Conservation (phyloP, 2,329 filamentous ascomycete genomes). For the Aureobasidium subglaciale region DNA sequence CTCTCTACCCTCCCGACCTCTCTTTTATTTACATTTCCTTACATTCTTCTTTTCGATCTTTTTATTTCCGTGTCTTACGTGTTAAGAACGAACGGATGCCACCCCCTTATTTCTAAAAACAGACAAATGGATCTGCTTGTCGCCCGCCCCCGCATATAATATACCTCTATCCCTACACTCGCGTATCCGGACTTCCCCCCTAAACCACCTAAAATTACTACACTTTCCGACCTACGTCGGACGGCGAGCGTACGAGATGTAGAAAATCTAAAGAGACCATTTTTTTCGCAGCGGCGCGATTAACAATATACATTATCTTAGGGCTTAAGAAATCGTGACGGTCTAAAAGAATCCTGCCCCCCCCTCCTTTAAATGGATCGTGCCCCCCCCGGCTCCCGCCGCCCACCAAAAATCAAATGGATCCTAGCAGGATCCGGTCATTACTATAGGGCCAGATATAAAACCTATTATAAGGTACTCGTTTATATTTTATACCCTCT, state of each 20-base stretch:
- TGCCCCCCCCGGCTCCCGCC: background rate
- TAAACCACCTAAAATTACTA: background rate
- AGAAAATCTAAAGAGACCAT: background rate
- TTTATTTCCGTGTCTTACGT: background rate
- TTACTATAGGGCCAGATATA: too few relatives aligned
- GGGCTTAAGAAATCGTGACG: background rate
- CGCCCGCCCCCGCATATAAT: too few relatives aligned
- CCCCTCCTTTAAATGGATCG: background rate
- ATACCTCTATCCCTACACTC: background rate
- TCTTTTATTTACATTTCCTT: background rate
- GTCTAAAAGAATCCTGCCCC: background rate
- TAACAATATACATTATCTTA: background rate
- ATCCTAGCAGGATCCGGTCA: background rate
- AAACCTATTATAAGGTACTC: too few relatives aligned
- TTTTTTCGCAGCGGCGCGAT: background rate
- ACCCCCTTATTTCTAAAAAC: background rate
- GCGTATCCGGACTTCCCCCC: background rate
- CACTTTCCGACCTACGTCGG: background rate
- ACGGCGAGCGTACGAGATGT: background rate
- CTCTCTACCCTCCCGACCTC: background rate
- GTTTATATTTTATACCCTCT: too few relatives aligned
- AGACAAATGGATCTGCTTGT: background rate
- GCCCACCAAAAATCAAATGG: background rate
- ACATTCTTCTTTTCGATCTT: background rate
- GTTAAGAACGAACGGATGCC: background rate